Base-by-base conservation (phyloP, 2,329 filamentous ascomycete genomes). In the Lecanosticta acicola region DNA sequence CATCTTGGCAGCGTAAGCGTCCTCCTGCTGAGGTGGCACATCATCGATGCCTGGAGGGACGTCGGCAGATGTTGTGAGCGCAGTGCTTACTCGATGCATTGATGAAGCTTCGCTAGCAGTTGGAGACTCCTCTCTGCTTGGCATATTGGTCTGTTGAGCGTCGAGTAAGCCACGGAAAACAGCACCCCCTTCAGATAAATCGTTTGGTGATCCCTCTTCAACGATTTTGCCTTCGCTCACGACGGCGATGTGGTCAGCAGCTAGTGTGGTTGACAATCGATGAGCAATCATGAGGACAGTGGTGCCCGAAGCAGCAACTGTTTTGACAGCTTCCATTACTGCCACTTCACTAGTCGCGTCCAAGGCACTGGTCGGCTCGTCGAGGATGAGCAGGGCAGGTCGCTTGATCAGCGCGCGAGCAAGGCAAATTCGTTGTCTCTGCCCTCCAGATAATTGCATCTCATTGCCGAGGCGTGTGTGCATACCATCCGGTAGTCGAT, bases 221-320 rank as follows among this genome's bases (percentile, higher is more conserved):
- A 80, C 68, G 18, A 84, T 75, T n/a, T 65, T 76, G 20, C 83
- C 80, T 48, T 83, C 78, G 11, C 83, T 82, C 43, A 91, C 77
- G 1, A 91, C 84, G 53, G 85, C 87, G 29, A 90, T 88, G n/a
- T 83, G 71, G 61, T 91, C 81, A 1, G 87, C 84, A 54, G 88
- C 84, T 62, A 86, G 84, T 11, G 90, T 81, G 2, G 84, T 91
- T 0, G 83, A 83, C 29, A 91, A 71, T 11, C 86, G 74, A 63
- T 91, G 87, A 0, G 87, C 86, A 14, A 93, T 84, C 18, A 86
- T 66, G 41, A 66, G 82, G 1, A 93, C 73, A 49, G 85, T 86
- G 1, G 85, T 78, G 41, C 70, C 68, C 11, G 60, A 59, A 20
- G 61, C 59, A 1, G 68, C 66, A n/a, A 68, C 68, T 11, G 59